Evolutionary conservation across 2,329 filamentous ascomycete genomes (phyloP), one percentile per base, ranked within the genome.

Genomic region (Aaosphaeria arxii): DNA sequence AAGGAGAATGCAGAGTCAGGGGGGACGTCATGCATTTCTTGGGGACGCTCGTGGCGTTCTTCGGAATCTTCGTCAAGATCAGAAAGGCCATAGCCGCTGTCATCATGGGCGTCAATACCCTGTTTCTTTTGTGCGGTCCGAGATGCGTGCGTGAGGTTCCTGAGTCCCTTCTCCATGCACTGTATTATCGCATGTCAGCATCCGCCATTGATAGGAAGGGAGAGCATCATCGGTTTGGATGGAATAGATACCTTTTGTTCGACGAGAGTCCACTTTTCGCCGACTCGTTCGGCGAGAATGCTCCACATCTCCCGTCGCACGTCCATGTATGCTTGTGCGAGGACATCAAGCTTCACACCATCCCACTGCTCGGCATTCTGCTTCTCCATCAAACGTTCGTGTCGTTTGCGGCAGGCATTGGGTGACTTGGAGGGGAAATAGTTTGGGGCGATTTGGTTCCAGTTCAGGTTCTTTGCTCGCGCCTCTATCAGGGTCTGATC

Each of bases 321-420:
- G 52, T 78, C 79, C 81, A 90, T 88, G 71, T 95, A 95, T 64
- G 88, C 86, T 66, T 82, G 82, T 35, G 88, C 87, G 38, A 95
- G 75, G 7, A 78, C 77, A 66, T 92, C 87, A 28, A 91, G 76
- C 74, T 88, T 88, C 56, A 85, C 77, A 17, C 81, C 81, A 60
- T 92, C 88, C 86, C 89, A 94, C 61, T 91, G 87, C 59, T 89
- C 86, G 42, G 84, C 82, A 49, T 85, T 84, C 64, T 77, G 64
- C 56, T 86, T 83, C 72, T 92, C 87, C 78, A 92, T 85, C 56
- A 95, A 74, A 38, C 90, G 81, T 72, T 95, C 90, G 62, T 95
- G 89, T 47, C 90, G 83, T 74, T 95, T 95, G 55, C 90, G 88
- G 72, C 90, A 95, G 13, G 91, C 91, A 67, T 94, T 94, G 49